phyloP scores from a whole-genome alignment of 2,329 filamentous ascomycete genomes.

The Nemania bipapillata region DNA sequence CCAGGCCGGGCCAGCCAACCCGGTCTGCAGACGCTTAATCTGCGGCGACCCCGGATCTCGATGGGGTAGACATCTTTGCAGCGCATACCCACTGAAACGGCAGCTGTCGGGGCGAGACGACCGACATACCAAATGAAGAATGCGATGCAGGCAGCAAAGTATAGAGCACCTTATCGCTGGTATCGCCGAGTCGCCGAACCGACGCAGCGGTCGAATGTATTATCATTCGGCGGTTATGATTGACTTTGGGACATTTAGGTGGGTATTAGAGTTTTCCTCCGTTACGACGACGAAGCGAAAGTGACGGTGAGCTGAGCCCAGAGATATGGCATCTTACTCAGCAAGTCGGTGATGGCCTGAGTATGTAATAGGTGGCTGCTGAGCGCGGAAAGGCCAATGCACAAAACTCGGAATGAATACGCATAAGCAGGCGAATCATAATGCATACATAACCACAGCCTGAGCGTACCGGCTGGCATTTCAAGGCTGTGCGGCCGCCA shows the following conservation, averaged over 20 bases:
- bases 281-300: too few relatives aligned
- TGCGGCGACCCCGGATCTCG: slow-evolving; percentile 24
- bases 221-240: too few relatives aligned
- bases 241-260: too few relatives aligned
- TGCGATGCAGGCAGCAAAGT: slow-evolving; percentile 10
- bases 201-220: too few relatives aligned
- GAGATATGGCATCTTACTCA: slow-evolving; percentile 29
- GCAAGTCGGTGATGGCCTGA: background rate
- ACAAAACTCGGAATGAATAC: background rate
- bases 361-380: background rate
- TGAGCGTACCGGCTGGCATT: slow-evolving; percentile 30
- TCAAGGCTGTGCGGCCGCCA: slow-evolving; percentile 34
- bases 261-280: too few relatives aligned
- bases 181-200: background rate
- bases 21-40: slow-evolving; percentile 22
- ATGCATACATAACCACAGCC: background rate
- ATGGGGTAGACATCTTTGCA: background rate
- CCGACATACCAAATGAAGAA: slow-evolving; percentile 34
- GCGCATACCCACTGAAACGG: slow-evolving; percentile 32
- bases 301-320: slow-evolving; percentile 28
- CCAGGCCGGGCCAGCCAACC: slow-evolving; percentile 14
- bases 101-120: slow-evolving; percentile 30
- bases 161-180: background rate
- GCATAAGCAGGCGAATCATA: background rate
- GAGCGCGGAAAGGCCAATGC: background rate